Base-by-base conservation (phyloP, 768 basidiomycete species). In the Lentinula raphanica region DNA sequence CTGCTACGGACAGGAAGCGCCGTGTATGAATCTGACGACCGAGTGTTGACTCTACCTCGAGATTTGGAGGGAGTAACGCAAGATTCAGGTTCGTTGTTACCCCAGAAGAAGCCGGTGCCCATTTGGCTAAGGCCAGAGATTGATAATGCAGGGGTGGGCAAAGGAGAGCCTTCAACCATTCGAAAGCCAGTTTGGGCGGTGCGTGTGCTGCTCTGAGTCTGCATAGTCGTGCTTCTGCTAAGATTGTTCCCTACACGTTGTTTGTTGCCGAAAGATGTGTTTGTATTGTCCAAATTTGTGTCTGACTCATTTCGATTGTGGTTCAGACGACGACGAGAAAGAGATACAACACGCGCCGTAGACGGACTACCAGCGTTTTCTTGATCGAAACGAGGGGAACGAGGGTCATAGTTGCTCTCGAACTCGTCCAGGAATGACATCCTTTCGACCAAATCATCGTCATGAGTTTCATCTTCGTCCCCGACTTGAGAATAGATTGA, bases 21-120 rank as follows among this genome's bases (percentile, higher is more conserved):
- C 0, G 79, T 80, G 64, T 77, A 79, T 36, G 62, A 68, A 63
- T 81, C 82, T 35, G 51, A 40, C 35, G 19, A 15, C 23, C 15
- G 19, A 35, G 23, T 23, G 19, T 17, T 19, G 28, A 63, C 60
- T 27, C 49, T 29, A 36, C 56, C 36, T 48, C 46, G 54, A 19
- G 38, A 39, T n/a, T 29, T 28, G 39, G 58, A 38, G 5, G 9
- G 31, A 29, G 46, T 36, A n/a, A 32, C 51, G 13, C 25, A 21
- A 48, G 5, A 12, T 45, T 44, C 56, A 5, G 56, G 54, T 13
- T 44, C 44, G 17, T 56, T 35, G 12, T 57, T 57, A n/a, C 54
- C 44, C 56, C 56, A 57, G 36, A 49, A 57, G 13, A 57, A 57
- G 35, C 32, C 49, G 31, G 27, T 27, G 9, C 23, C 32, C 4